phyloP scores from a whole-genome alignment of 148 eudicot species.

The Suaeda aralocaspica region DNA sequence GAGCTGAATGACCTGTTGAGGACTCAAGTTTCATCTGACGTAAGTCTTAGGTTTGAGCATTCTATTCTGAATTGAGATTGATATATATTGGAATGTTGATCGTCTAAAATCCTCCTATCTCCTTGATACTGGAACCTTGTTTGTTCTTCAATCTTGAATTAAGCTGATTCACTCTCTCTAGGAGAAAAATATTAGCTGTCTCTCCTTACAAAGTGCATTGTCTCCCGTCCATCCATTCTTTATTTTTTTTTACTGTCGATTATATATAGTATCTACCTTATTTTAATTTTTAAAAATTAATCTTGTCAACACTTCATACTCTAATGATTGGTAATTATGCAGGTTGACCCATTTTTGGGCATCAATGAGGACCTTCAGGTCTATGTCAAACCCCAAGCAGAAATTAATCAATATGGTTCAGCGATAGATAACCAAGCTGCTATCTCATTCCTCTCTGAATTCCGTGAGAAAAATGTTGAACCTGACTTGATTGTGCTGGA shows the following conservation, averaged over 20 bases:
- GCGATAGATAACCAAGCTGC: conserved; percentile 63
- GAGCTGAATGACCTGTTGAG: conserved; percentile 49
- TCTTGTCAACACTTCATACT: not conserved
- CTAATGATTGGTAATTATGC: conserved; percentile 11
- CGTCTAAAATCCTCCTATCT: too few species aligned
- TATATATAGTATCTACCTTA: too few species aligned
- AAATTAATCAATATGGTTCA: conserved; percentile 51
- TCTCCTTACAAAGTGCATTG: not conserved
- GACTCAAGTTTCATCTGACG: conserved; percentile 49
- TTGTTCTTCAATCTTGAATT: not conserved
- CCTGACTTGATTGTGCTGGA: conserved; percentile 43
- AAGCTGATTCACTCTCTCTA: not conserved
- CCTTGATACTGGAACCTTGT: not conserved
- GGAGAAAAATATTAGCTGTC: not conserved
- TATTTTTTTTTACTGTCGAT: too few species aligned
- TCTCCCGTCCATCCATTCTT: not conserved
- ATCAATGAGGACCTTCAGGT: conserved; percentile 78
- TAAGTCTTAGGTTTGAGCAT: conserved; percentile 32
- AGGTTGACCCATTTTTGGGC: conserved; percentile 76
- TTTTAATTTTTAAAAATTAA: not conserved
- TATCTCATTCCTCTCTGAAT: conserved; percentile 32
- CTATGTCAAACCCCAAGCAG: conserved; percentile 52
- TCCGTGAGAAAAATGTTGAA: conserved; percentile 44
- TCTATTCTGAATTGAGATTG: not conserved
- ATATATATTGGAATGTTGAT: not conserved